Conservation (phyloP, 2,329 filamentous ascomycete genomes). For the Fonsecaea pugnacius region DNA sequence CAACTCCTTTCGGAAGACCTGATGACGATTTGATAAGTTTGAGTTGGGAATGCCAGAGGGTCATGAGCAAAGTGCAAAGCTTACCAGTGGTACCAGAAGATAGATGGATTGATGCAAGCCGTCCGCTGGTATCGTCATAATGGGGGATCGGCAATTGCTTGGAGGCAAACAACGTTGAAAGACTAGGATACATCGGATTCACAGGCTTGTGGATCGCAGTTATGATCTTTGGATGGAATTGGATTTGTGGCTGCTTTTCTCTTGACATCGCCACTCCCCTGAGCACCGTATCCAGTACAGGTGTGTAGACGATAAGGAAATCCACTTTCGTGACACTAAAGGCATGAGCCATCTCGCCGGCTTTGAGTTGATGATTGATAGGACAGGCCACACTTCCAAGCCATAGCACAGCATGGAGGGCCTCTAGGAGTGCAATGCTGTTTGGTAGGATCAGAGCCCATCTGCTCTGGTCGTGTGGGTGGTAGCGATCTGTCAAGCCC, state of each 20-base stretch:
- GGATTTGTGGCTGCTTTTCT: constrained; percentile 42
- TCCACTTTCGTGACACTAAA: constrained; percentile 49
- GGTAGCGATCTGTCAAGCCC: constrained; percentile 44
- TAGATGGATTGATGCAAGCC: constrained; percentile 48
- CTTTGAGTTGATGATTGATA: constrained; percentile 20
- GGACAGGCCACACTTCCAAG: constrained; percentile 14
- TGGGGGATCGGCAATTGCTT: constrained; percentile 46
- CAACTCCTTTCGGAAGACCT: constrained; percentile 90
- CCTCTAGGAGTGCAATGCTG: constrained; percentile 52
- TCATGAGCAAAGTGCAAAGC: too few species aligned
- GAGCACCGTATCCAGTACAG: constrained; percentile 39
- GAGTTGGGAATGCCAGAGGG: too few species aligned
- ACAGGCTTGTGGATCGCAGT: constrained; percentile 40
- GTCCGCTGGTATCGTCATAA: constrained; percentile 42
- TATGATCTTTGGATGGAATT: constrained; percentile 43
- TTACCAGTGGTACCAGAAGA: constrained; percentile 86
- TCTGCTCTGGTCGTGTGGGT: constrained; percentile 42
- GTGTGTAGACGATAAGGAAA: constrained; percentile 49
- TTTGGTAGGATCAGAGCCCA: constrained; percentile 54
- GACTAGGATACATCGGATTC: constrained; percentile 3
- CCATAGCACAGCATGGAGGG: constrained; percentile 30
- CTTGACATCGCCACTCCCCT: constrained; percentile 44
- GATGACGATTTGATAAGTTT: too few species aligned
- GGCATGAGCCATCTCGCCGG: constrained; percentile 18
- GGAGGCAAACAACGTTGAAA: constrained; percentile 43